Evolutionary conservation across 352 stramenopile species (phyloP).

Genomic region (Phytopythium delawarense): DNA sequence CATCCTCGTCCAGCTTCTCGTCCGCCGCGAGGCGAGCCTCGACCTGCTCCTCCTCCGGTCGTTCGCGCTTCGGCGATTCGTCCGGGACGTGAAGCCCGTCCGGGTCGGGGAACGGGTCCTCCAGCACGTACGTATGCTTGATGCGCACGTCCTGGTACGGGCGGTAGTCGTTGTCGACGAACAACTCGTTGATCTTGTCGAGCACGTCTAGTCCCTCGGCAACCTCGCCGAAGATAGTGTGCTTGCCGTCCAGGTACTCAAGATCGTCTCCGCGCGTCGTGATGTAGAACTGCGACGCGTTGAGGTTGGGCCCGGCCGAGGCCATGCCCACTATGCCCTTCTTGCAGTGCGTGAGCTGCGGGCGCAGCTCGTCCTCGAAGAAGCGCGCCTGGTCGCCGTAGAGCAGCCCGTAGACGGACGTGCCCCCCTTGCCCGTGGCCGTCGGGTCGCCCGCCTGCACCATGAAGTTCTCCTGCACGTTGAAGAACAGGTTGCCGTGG

Average conservation of each 20-base stretch:
- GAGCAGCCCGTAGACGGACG: constrained; percentile 93
- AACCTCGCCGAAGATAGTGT: constrained; percentile 92
- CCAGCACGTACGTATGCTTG: constrained; percentile 87
- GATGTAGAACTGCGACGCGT: constrained; percentile 96
- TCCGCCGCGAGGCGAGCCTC: constrained; percentile 86
- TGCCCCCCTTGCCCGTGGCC: constrained; percentile 93
- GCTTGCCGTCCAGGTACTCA: constrained; percentile 88
- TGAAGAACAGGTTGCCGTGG: constrained; percentile 93
- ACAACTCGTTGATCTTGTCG: constrained; percentile 92
- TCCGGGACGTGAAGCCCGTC: constrained; percentile 69
- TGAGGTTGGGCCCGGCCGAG: constrained; percentile 68
- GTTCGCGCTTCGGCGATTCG: constrained; percentile 81
- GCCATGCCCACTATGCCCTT: constrained; percentile 83
- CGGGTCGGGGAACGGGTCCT: constrained; percentile 82
- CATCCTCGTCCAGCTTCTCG: constrained; percentile 78
- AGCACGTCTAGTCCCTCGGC: constrained; percentile 94
- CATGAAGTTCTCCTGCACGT: constrained; percentile 96
- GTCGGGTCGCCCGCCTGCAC: constrained; percentile 88
- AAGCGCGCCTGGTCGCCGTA: constrained; percentile 75
- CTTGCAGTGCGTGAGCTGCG: constrained; percentile 46
- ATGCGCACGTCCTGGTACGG: constrained; percentile 98
- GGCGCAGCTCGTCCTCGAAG: constrained; percentile 74
- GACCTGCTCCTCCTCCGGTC: constrained; percentile 91
- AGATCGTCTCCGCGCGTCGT: constrained; percentile 90
- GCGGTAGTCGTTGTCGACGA: constrained; percentile 93